phyloP scores from a whole-genome alignment of 306 rosid species.

The Begonia fuchsioides region DNA sequence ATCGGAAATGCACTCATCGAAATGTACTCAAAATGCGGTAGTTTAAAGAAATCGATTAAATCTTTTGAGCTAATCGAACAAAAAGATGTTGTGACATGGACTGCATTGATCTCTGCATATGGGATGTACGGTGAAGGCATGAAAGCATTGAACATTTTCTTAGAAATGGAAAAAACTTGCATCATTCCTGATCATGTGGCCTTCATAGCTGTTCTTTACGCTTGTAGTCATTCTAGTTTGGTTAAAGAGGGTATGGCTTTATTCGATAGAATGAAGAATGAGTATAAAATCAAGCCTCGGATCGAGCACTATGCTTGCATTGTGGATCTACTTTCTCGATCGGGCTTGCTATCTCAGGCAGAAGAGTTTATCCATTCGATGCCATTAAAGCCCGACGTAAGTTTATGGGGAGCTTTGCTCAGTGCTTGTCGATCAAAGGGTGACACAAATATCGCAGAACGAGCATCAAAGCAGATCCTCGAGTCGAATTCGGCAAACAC shows the following conservation, averaged over 20 bases:
- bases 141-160: slow-evolving; percentile 37
- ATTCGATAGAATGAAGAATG: slow-evolving; percentile 43
- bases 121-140: slow-evolving; percentile 52
- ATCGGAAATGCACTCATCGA: slow-evolving; percentile 55
- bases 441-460: slow-evolving; percentile 30
- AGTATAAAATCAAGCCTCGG: slow-evolving; percentile 36
- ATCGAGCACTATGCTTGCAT: slow-evolving; percentile 47
- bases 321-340: slow-evolving; percentile 53
- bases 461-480: slow-evolving; percentile 23
- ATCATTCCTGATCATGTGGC: slow-evolving; percentile 43
- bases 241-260: slow-evolving; percentile 45
- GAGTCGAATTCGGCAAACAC: slow-evolving; percentile 16
- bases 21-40: slow-evolving; percentile 63
- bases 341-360: slow-evolving; percentile 40
- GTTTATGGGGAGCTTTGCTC: slow-evolving; percentile 45
- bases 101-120: slow-evolving; percentile 47
- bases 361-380: slow-evolving; percentile 37
- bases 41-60: slow-evolving; percentile 26
- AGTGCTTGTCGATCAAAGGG: slow-evolving; percentile 54
- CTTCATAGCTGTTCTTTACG: slow-evolving; percentile 38
- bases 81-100: slow-evolving; percentile 54
- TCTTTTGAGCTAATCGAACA: slow-evolving; percentile 26
- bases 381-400: slow-evolving; percentile 35
- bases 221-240: slow-evolving; percentile 61
- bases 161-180: slow-evolving; percentile 29